Evolutionary conservation across 495 filamentous ascomycete genomes (phyloP).

Genomic region (Aspergillus steynii): DNA sequence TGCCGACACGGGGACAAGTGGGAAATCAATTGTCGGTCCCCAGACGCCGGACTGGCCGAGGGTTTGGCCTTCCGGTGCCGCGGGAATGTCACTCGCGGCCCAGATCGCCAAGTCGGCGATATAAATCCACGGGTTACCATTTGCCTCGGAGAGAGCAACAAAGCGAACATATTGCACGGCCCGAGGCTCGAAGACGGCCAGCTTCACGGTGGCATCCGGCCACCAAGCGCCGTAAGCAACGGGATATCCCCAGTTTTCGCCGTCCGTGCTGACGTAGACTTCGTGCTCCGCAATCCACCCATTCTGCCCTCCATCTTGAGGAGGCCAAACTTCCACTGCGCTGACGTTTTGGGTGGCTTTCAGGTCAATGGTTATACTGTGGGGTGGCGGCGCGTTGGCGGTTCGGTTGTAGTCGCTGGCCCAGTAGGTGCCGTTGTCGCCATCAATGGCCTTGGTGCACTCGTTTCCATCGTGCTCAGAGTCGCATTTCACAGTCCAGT

Average conservation of each 20-base stretch:
- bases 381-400: background rate
- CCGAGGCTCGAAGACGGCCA: conserved; percentile 38
- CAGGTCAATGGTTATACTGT: background rate
- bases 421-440: background rate
- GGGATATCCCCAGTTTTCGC: conserved; percentile 28
- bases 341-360: conserved; percentile 14
- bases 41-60: conserved; percentile 24
- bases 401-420: background rate
- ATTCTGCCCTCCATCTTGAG: conserved; percentile 21
- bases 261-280: conserved; percentile 43
- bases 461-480: background rate
- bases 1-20: conserved; percentile 48
- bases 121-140: conserved; percentile 27
- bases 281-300: conserved; percentile 43
- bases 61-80: no score
- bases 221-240: conserved; percentile 49
- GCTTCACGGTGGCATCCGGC: conserved; percentile 37
- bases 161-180: conserved; percentile 44
- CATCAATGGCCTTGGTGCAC: conserved; percentile 2
- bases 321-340: conserved; percentile 28
- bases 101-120: conserved; percentile 40
- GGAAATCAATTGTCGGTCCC: conserved; percentile 52
- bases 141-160: conserved; percentile 26
- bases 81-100: conserved; percentile 12
- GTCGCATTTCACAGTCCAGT: conserved; percentile 1